Conservation (phyloP, 2,329 filamentous ascomycete genomes). For the Colletotrichum agaves region DNA sequence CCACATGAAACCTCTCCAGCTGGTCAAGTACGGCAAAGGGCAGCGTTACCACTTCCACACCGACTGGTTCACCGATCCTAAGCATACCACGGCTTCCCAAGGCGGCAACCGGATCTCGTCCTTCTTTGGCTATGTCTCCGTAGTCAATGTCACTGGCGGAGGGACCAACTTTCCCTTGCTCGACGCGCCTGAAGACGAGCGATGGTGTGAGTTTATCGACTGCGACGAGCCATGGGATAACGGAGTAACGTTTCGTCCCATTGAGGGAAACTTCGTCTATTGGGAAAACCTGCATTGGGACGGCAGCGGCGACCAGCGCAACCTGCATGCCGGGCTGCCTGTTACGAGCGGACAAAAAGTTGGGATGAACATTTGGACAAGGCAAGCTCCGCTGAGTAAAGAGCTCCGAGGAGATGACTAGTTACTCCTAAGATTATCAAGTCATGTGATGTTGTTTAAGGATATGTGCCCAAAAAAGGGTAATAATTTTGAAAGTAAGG, state of each 20-base stretch:
- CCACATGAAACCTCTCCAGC: conserved; percentile 59
- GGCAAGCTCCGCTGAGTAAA: conserved; percentile 52
- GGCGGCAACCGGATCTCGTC: conserved; percentile 58
- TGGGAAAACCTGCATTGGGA: conserved; percentile 58
- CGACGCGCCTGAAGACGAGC: conserved; percentile 47
- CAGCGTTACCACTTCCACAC: conserved; percentile 62
- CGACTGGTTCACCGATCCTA: conserved; percentile 59
- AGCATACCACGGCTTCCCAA: conserved; percentile 47
- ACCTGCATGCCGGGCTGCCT: conserved; percentile 58
- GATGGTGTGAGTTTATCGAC: conserved; percentile 51
- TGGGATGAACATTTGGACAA: conserved; percentile 64
- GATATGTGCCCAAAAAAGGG: no score
- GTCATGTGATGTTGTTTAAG: no score
- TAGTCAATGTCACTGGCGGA: conserved; percentile 54
- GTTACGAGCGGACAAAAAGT: conserved; percentile 59
- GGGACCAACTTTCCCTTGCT: conserved; percentile 61
- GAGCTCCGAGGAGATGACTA: conserved; percentile 46
- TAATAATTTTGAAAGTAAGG: no score
- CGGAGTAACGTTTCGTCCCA: conserved; percentile 59
- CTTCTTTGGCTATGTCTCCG: conserved; percentile 60
- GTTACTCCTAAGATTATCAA: no score
- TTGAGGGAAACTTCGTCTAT: conserved; percentile 60
- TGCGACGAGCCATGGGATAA: conserved; percentile 59
- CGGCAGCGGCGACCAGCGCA: conserved; percentile 54
- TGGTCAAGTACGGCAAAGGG: conserved; percentile 57